Conservation (phyloP, 176 grass and related monocot species). For the Rhipidocladum racemiflorum region DNA sequence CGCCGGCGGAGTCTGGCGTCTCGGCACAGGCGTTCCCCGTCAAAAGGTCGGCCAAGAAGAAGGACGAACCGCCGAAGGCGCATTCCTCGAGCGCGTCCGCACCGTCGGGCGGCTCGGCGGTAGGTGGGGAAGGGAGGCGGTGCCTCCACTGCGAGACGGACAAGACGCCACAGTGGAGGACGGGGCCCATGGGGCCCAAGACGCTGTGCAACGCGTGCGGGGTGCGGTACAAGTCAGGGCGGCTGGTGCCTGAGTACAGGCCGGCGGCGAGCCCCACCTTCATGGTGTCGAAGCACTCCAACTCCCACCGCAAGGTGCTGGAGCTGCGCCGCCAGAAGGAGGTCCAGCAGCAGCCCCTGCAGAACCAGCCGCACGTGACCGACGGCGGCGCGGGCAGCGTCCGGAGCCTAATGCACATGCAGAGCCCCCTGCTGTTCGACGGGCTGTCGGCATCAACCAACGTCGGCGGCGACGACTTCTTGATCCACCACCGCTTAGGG, state of each 20-base stretch:
- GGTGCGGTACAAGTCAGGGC: constrained; percentile 85
- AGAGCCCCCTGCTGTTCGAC: constrained; percentile 44
- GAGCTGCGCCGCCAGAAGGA: constrained; percentile 89
- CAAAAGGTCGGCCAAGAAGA: constrained; percentile 62
- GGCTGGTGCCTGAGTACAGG: constrained; percentile 92
- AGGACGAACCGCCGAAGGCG: constrained; percentile 23
- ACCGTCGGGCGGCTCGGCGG: not conserved
- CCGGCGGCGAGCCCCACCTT: constrained; percentile 88
- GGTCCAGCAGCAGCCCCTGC: constrained; percentile 24
- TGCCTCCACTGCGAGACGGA: constrained; percentile 95
- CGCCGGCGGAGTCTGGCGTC: constrained; percentile 44
- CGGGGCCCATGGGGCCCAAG: constrained; percentile 92
- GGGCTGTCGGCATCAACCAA: not conserved
- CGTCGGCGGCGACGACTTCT: constrained; percentile 49
- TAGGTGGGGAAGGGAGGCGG: constrained; percentile 40
- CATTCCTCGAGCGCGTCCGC: not conserved
- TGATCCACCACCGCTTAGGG: constrained; percentile 63
- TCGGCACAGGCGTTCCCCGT: constrained; percentile 19
- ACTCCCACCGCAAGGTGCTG: constrained; percentile 96
- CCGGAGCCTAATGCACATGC: constrained; percentile 27
- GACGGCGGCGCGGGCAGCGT: not conserved
- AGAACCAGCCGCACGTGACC: constrained; percentile 19
- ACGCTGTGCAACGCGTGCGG: constrained; percentile 99
- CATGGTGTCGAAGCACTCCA: constrained; percentile 75
- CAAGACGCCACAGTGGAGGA: constrained; percentile 98